Conservation (phyloP, 2,329 filamentous ascomycete species). For the Colletotrichum orbiculare region DNA sequence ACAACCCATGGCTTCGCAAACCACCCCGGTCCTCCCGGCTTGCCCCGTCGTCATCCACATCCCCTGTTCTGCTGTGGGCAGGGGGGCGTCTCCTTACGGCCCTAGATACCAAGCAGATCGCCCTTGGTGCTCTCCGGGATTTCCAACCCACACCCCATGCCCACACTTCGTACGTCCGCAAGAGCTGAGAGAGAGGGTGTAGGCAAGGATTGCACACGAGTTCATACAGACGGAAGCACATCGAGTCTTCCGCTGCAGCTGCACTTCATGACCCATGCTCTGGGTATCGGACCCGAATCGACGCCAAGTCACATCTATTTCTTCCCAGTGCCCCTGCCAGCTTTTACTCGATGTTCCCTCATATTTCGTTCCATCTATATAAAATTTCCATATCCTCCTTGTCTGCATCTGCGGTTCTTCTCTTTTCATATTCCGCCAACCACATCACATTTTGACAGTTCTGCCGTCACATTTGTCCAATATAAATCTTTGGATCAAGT, state of each 20-base stretch:
- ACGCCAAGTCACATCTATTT: constrained; percentile 27
- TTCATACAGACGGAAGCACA: constrained; percentile 30
- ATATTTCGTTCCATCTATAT: constrained; percentile 25
- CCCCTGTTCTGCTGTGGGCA: constrained; percentile 20
- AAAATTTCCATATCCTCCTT: constrained; percentile 32
- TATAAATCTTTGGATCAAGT: background rate
- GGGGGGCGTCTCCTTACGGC: constrained; percentile 30
- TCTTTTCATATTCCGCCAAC: constrained; percentile 6
- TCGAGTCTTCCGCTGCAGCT: constrained; percentile 33
- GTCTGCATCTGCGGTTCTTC: background rate
- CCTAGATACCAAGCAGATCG: constrained; percentile 33
- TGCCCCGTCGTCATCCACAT: constrained; percentile 22
- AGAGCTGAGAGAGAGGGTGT: constrained; percentile 26
- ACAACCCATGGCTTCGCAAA: constrained; percentile 31
- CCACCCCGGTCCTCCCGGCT: constrained; percentile 26
- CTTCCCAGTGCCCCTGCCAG: constrained; percentile 7
- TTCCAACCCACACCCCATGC: constrained; percentile 21
- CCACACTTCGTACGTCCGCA: constrained; percentile 33
- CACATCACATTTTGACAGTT: constrained; percentile 4
- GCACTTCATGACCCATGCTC: constrained; percentile 26
- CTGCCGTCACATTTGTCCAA: background rate
- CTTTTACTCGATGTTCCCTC: constrained; percentile 19
- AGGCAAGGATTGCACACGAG: constrained; percentile 25
- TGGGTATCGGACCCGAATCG: constrained; percentile 33
- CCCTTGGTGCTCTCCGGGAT: constrained; percentile 18